Evolutionary conservation across 2,329 filamentous ascomycete species (phyloP).

Genomic region (Delphinella strobiligena): DNA sequence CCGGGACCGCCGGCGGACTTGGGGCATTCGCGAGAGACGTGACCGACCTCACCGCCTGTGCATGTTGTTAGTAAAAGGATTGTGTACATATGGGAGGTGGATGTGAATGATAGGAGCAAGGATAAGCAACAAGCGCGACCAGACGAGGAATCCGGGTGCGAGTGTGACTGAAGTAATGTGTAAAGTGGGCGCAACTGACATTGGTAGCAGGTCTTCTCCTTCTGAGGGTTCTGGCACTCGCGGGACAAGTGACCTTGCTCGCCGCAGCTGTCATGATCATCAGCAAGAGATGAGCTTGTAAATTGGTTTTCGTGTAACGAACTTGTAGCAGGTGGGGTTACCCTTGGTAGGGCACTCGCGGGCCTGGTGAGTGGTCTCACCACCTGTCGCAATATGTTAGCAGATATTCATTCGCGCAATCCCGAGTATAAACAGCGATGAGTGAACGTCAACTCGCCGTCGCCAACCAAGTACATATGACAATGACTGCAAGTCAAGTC

Average conservation of each 20-base stretch:
- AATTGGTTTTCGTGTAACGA: too few species aligned
- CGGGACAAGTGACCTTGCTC: slow-evolving; percentile 48
- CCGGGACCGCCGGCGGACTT: slow-evolving; percentile 20
- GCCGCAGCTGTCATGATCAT: slow-evolving; percentile 20
- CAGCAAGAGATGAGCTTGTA: too few species aligned
- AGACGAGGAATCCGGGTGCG: too few species aligned
- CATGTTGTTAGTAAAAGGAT: slow-evolving; percentile 1
- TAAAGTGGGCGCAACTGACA: too few species aligned
- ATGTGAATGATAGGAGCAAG: background rate
- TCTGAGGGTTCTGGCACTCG: slow-evolving; percentile 79
- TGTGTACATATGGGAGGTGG: background rate
- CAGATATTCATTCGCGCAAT: slow-evolving; percentile 1
- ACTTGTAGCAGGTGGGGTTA: slow-evolving; percentile 23
- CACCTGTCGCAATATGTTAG: slow-evolving; percentile 23
- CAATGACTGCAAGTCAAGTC: too few species aligned
- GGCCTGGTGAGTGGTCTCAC: slow-evolving; percentile 37
- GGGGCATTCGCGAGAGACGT: slow-evolving; percentile 81
- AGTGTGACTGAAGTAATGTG: too few species aligned
- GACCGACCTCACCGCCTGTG: slow-evolving; percentile 56
- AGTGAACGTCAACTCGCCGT: slow-evolving; percentile 3
- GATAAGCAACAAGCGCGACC: background rate
- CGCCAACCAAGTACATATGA: too few species aligned
- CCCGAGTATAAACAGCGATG: background rate
- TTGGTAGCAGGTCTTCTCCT: slow-evolving; percentile 66
- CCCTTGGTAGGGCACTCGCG: slow-evolving; percentile 40